These are phyloP conservation scores for Leccinum truebloodii DNA, from an alignment of 768 basidiomycete genomes.

Conservation along the genomic window DNA sequence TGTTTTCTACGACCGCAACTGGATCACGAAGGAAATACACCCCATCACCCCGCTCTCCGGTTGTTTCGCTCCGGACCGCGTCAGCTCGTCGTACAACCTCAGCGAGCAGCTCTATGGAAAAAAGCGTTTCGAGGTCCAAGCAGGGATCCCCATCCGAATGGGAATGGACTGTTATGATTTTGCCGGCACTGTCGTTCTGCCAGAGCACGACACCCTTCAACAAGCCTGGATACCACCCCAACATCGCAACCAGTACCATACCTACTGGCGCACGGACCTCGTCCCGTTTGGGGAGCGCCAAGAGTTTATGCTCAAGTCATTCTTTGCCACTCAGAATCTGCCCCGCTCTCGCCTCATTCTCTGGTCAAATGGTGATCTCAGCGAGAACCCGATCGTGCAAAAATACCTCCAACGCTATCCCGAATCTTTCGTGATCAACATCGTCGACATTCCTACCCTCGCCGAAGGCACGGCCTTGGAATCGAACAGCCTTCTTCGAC, in stretches of 20 bases:
- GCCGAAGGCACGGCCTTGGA: conserved; percentile 79
- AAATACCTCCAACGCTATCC: conserved; percentile 66
- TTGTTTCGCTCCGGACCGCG: conserved; percentile 66
- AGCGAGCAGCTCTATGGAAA: conserved; percentile 61
- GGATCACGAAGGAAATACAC: conserved; percentile 75
- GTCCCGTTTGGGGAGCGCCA: conserved; percentile 77
- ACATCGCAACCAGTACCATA: conserved; percentile 73
- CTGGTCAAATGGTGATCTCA: conserved; percentile 89
- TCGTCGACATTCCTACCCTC: conserved; percentile 66
- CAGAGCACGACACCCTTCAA: conserved; percentile 10
- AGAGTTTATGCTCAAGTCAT: conserved; percentile 87
- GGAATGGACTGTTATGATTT: conserved; percentile 93
- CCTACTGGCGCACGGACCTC: conserved; percentile 93
- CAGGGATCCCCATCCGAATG: conserved; percentile 74
- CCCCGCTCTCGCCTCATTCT: conserved; percentile 68
- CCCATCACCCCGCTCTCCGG: conserved; percentile 62
- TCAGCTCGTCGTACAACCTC: conserved; percentile 70
- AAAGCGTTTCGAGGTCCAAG: conserved; percentile 71
- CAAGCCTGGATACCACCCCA: conserved; percentile 34
- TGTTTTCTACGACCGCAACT: conserved; percentile 71
- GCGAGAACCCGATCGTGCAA: conserved; percentile 53
- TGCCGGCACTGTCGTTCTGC: conserved; percentile 68
- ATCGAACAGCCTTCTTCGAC: conserved; percentile 56
- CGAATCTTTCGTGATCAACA: conserved; percentile 63
- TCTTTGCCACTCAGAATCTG: conserved; percentile 88